phyloP scores from a whole-genome alignment of 768 basidiomycete species.

The Collybiopsis confluens region DNA sequence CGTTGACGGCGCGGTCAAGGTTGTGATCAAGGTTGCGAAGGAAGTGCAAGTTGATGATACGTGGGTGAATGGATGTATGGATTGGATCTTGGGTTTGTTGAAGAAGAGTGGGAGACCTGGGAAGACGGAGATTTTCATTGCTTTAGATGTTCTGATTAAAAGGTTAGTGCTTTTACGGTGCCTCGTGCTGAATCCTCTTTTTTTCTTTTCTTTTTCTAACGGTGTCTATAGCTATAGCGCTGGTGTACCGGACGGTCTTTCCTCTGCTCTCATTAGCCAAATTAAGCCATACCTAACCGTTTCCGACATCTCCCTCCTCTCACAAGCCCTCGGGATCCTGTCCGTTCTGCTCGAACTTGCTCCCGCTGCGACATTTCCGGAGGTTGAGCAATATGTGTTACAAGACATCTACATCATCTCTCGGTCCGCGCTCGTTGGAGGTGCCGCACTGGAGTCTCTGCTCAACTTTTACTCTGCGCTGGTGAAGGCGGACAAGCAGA shows the following conservation, averaged over 20 bases:
- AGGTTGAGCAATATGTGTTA: slow-evolving; percentile 69
- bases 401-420: slow-evolving; percentile 64
- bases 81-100: slow-evolving; percentile 71
- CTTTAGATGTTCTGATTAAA: slow-evolving; percentile 66
- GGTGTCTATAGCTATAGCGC: slow-evolving; percentile 28
- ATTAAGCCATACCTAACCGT: slow-evolving; percentile 73
- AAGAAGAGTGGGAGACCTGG: slow-evolving; percentile 76
- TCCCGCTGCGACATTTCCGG: slow-evolving; percentile 66
- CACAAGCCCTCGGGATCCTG: slow-evolving; percentile 63
- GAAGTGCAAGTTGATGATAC: slow-evolving; percentile 65
- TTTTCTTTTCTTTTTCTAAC: not conserved
- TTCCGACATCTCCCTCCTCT: slow-evolving; percentile 73
- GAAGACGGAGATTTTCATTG: slow-evolving; percentile 76
- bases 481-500: slow-evolving; percentile 78
- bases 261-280: slow-evolving; percentile 62
- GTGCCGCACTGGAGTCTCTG: slow-evolving; percentile 75
- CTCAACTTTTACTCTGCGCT: slow-evolving; percentile 79
- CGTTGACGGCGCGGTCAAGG: slow-evolving; percentile 72
- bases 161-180: slow-evolving; percentile 38
- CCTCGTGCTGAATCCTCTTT: too few relatives aligned
- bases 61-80: slow-evolving; percentile 80
- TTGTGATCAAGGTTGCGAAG: slow-evolving; percentile 79
- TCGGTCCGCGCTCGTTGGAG: slow-evolving; percentile 75
- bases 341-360: slow-evolving; percentile 67
- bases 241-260: slow-evolving; percentile 52